These are phyloP conservation scores for Fimicolochytrium jonesii DNA, from an alignment of 192 early-diverging fungal species.

Conservation along the genomic window DNA sequence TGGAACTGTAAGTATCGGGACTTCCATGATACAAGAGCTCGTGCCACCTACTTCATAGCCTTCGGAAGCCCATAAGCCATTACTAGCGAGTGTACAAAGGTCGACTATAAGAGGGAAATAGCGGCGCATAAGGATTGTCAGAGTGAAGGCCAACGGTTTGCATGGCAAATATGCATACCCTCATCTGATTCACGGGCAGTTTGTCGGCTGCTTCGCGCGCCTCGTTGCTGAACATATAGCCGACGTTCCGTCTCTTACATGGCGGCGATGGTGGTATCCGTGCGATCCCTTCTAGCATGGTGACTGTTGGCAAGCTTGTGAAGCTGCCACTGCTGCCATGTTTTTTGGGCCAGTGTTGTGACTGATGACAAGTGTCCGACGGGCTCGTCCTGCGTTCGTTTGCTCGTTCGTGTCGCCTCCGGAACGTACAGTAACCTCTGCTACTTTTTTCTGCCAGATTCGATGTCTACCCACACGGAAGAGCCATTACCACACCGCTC, in stretches of 20 bases:
- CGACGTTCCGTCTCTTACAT: constrained; percentile 11
- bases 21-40: not conserved
- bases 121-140: not conserved
- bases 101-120: constrained; percentile 1
- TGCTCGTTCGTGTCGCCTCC: too few relatives aligned
- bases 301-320: too few relatives aligned
- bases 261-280: not conserved
- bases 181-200: constrained; percentile 21
- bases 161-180: constrained; percentile 5
- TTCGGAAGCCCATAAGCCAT: constrained; percentile 4
- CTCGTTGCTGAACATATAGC: constrained; percentile 11
- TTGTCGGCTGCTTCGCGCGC: not conserved
- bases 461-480: too few relatives aligned
- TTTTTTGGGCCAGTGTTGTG: too few relatives aligned
- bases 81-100: constrained; percentile 29
- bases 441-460: too few relatives aligned
- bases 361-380: too few relatives aligned
- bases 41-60: constrained; percentile 5
- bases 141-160: not conserved
- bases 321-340: too few relatives aligned
- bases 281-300: too few relatives aligned
- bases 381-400: too few relatives aligned
- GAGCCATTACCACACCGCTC: too few relatives aligned
- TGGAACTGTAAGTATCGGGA: not conserved
- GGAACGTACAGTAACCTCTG: too few relatives aligned